Evolutionary conservation across 1,139 yeast genomes (phyloP).

Genomic region (Scheffersomyces insectosa): DNA sequence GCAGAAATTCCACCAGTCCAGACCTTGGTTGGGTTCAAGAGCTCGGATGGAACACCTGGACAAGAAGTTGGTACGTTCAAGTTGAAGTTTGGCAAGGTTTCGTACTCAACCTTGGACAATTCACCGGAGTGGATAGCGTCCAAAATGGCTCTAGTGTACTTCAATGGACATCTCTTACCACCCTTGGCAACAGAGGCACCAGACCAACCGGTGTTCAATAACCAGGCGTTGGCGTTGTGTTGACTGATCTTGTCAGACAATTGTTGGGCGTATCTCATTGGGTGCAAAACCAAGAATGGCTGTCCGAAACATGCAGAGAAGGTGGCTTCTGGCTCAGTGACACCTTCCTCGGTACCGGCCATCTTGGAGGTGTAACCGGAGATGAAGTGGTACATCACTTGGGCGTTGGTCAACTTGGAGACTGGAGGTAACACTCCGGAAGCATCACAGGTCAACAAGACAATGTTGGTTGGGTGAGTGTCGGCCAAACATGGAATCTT

Average conservation of each 20-base stretch:
- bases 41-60: slow-evolving; percentile 79
- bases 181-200: slow-evolving; percentile 92
- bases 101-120: slow-evolving; percentile 77
- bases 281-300: slow-evolving; percentile 97
- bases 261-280: slow-evolving; percentile 97
- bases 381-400: slow-evolving; percentile 98
- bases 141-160: slow-evolving; percentile 95
- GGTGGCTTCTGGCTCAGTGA: slow-evolving; percentile 97
- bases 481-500: slow-evolving; percentile 92
- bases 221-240: slow-evolving; percentile 93
- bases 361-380: slow-evolving; percentile 98
- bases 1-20: slow-evolving; percentile 77
- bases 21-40: slow-evolving; percentile 83
- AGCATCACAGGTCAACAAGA: slow-evolving; percentile 95
- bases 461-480: slow-evolving; percentile 88
- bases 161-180: slow-evolving; percentile 96
- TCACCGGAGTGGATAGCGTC: slow-evolving; percentile 95
- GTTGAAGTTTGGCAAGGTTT: slow-evolving; percentile 83
- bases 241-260: slow-evolving; percentile 88
- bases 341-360: slow-evolving; percentile 99
- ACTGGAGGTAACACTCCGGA: slow-evolving; percentile 98
- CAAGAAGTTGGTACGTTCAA: slow-evolving; percentile 81
- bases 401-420: slow-evolving; percentile 88
- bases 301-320: slow-evolving; percentile 99
- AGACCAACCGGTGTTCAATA: slow-evolving; percentile 98